phyloP scores from a whole-genome alignment of 192 early-diverging fungal genomes.

The Paraglomus brasilianum region DNA sequence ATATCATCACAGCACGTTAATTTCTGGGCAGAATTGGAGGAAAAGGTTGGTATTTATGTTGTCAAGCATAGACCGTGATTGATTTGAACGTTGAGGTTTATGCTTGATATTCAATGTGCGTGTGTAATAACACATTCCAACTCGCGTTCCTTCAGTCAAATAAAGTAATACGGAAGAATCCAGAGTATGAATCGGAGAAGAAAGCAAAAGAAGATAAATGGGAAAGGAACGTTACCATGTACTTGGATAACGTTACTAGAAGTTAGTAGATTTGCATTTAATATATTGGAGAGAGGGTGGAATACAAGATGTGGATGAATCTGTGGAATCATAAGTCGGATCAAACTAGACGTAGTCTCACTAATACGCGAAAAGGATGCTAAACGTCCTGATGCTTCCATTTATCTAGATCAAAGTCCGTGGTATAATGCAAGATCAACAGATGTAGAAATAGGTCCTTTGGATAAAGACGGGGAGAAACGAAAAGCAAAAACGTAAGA shows the following conservation, averaged over 20 bases:
- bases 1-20: conserved; percentile 46
- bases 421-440: background rate
- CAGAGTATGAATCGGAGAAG: conserved; percentile 57
- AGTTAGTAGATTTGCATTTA: conserved; percentile 20
- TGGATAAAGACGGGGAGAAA: conserved; percentile 1
- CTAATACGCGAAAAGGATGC: conserved; percentile 1
- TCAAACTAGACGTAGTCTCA: background rate
- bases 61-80: too few relatives aligned
- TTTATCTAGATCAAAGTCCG: background rate
- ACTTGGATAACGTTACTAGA: conserved; percentile 54
- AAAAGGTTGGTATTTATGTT: conserved; percentile 36
- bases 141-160: too few relatives aligned
- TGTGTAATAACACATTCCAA: too few relatives aligned
- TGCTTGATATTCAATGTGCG: too few relatives aligned
- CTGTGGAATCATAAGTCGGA: conserved; percentile 37
- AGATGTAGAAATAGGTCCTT: background rate
- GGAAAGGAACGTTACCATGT: conserved; percentile 63
- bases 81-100: too few relatives aligned
- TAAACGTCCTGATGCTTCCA: conserved; percentile 25
- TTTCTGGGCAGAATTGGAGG: conserved; percentile 59
- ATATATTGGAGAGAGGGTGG: too few relatives aligned
- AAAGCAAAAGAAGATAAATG: conserved; percentile 52
- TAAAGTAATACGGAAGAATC: conserved; percentile 33
- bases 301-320: background rate
- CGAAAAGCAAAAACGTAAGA: conserved; percentile 5